Conservation (phyloP, 305 asterid genomes). For the Fraxinus sp. region DNA sequence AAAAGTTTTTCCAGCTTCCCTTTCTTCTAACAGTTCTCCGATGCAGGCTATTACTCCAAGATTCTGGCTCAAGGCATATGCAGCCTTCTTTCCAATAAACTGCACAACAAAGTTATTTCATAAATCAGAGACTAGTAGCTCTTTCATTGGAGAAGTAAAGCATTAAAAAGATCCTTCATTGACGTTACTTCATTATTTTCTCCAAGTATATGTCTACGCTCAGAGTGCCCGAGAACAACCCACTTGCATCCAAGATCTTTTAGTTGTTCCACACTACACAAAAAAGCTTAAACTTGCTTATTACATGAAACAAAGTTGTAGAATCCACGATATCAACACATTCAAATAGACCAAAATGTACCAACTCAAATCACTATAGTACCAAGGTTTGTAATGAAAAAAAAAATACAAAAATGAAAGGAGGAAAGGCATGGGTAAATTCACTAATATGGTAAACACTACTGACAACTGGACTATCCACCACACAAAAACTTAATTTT, state of each 20-base stretch:
- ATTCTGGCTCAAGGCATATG: constrained; percentile 75
- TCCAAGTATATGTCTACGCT: constrained; percentile 80
- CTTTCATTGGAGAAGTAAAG: neutral
- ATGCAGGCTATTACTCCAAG: constrained; percentile 90
- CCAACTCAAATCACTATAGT: neutral
- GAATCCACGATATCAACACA: neutral
- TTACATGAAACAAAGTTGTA: neutral
- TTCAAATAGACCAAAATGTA: neutral
- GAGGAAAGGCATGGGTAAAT: neutral
- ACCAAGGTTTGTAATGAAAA: neutral
- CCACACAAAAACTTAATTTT: neutral
- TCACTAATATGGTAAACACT: neutral
- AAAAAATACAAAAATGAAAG: neutral
- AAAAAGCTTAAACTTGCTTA: constrained; percentile 1
- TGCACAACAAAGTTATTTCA: constrained; percentile 31
- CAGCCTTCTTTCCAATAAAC: constrained; percentile 95
- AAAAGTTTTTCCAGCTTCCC: constrained; percentile 90
- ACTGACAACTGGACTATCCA: neutral
- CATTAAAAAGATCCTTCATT: constrained; percentile 22
- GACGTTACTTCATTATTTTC: constrained; percentile 71
- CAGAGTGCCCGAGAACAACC: constrained; percentile 92
- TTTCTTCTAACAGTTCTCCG: constrained; percentile 81
- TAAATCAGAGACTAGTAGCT: constrained; percentile 10
- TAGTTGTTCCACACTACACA: constrained; percentile 75
- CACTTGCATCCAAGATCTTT: constrained; percentile 92